Evolutionary conservation across 345 rosid genomes (phyloP).

Genomic region (Acer campestre): DNA sequence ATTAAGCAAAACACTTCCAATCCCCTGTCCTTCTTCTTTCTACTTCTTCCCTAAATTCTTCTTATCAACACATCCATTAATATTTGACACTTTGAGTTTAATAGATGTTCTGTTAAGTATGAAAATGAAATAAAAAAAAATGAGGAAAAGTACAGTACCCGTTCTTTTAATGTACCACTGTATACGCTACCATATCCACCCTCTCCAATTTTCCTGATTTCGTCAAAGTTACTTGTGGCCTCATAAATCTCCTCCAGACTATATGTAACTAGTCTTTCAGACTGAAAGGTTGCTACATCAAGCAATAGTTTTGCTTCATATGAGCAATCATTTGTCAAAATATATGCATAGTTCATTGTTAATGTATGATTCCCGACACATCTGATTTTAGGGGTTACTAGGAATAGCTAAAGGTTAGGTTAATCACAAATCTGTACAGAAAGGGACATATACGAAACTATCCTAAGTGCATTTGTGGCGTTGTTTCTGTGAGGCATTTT

Average conservation of each 20-base stretch:
- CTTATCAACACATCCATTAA: neutral
- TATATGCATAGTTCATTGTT: neutral
- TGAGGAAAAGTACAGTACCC: constrained; percentile 12
- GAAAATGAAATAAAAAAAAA: neutral
- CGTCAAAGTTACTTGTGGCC: constrained; percentile 34
- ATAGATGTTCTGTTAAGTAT: neutral
- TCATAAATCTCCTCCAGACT: constrained; percentile 31
- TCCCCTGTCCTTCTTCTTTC: no score
- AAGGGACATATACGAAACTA: no score
- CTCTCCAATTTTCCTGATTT: constrained; percentile 33
- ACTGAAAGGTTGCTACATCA: constrained; percentile 22
- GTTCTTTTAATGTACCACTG: constrained; percentile 23
- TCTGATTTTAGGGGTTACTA: no score
- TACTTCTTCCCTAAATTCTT: no score
- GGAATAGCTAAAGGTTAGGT: no score
- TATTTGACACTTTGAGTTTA: neutral
- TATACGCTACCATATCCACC: constrained; percentile 44
- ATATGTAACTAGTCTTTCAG: constrained; percentile 27
- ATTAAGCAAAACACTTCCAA: no score
- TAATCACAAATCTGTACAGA: no score
- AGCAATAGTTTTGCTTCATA: constrained; percentile 5
- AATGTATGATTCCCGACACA: neutral
- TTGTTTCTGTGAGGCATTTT: no score
- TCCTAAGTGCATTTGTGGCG: no score
- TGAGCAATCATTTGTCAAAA: neutral